Evolutionary conservation across 2,329 filamentous ascomycete species (phyloP).

Genomic region (Fusarium kyushuense): DNA sequence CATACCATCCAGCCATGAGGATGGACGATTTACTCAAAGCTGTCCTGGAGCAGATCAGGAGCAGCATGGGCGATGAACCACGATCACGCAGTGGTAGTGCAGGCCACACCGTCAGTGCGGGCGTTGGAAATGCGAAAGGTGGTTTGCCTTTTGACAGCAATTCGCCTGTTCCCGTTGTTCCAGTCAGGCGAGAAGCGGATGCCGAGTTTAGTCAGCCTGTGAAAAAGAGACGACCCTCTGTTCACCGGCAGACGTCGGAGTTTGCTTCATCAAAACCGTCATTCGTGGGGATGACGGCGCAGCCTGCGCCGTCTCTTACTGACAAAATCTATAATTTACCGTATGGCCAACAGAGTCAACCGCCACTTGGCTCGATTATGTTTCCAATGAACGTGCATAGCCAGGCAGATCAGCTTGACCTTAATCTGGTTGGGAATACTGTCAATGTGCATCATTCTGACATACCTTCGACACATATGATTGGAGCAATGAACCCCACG

Average conservation of each 20-base stretch:
- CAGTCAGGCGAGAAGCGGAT: slow-evolving; percentile 51
- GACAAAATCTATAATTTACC: slow-evolving; percentile 33
- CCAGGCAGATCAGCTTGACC: slow-evolving; percentile 42
- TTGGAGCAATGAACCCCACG: slow-evolving; percentile 39
- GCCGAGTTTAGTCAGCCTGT: slow-evolving; percentile 40
- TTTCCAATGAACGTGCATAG: slow-evolving; percentile 45
- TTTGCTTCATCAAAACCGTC: slow-evolving; percentile 49
- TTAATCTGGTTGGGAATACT: slow-evolving; percentile 49
- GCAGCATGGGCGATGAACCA: slow-evolving; percentile 45
- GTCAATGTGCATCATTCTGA: slow-evolving; percentile 47
- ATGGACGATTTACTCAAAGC: slow-evolving; percentile 66
- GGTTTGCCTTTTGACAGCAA: slow-evolving; percentile 35
- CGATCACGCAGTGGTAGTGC: slow-evolving; percentile 40
- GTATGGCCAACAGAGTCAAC: slow-evolving; percentile 36
- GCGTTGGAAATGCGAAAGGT: slow-evolving; percentile 12
- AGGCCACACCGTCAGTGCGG: slow-evolving; percentile 10
- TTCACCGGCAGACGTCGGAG: slow-evolving; percentile 50
- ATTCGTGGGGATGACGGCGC: slow-evolving; percentile 41
- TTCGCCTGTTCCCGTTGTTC: slow-evolving; percentile 44
- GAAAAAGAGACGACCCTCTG: slow-evolving; percentile 50
- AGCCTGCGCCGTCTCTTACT: slow-evolving; percentile 36
- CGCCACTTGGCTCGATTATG: slow-evolving; percentile 45
- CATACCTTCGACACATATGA: slow-evolving; percentile 18
- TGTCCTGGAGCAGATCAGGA: slow-evolving; percentile 63
- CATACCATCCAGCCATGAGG: slow-evolving; percentile 65